Evolutionary conservation across 2,329 filamentous ascomycete genomes (phyloP).

Genomic region (Talaromyces islandicus): DNA sequence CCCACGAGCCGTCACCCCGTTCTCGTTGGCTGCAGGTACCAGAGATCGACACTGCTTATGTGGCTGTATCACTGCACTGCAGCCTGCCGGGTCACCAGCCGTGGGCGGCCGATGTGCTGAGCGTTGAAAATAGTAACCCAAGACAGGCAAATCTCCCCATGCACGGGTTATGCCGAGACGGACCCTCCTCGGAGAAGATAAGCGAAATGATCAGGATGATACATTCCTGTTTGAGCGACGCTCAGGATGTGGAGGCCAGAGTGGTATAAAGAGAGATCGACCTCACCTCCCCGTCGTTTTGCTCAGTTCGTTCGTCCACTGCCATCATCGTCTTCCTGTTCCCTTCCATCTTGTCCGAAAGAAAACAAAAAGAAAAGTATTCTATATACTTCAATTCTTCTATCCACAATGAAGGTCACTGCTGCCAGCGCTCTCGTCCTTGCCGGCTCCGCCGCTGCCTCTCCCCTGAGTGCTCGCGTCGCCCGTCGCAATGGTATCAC

Average conservation of each 20-base stretch:
- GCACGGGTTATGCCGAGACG: background rate
- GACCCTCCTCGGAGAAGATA: background rate
- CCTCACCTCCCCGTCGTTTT: background rate
- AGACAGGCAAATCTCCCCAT: background rate
- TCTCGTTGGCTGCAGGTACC: background rate
- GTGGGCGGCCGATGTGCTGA: background rate
- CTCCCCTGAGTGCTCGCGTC: conserved; percentile 36
- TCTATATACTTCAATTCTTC: conserved; percentile 3
- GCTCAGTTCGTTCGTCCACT: background rate
- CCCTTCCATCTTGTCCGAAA: background rate
- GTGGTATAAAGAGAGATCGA: conserved; percentile 1
- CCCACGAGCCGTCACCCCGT: background rate
- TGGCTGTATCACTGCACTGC: background rate
- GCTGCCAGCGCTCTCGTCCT: conserved; percentile 30
- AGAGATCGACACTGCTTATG: background rate
- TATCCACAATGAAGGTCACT: conserved; percentile 47
- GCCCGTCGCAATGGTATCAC: conserved; percentile 20
- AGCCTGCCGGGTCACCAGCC: background rate
- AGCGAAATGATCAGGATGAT: background rate
- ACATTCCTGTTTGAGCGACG: background rate
- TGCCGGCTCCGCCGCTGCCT: conserved; percentile 39
- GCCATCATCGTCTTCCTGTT: background rate
- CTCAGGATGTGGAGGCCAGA: background rate
- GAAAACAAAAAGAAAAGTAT: background rate
- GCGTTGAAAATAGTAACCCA: background rate